Conservation (phyloP, 2,329 filamentous ascomycete genomes). For the Fusarium pseudoanthophilum region DNA sequence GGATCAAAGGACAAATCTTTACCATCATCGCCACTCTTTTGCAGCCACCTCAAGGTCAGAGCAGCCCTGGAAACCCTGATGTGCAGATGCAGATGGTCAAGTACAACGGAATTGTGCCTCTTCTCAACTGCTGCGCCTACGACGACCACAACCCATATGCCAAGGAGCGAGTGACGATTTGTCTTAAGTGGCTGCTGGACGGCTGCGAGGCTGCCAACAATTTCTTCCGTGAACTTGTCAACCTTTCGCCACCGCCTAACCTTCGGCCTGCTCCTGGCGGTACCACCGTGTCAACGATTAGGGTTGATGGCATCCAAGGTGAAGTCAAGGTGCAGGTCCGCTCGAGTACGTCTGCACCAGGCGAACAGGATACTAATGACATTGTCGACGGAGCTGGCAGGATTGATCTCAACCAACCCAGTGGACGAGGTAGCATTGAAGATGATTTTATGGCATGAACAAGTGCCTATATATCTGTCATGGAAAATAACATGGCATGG, state of each 20-base stretch:
- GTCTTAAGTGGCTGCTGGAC: constrained; percentile 84
- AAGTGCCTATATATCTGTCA: neutral
- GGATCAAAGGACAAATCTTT: constrained; percentile 92
- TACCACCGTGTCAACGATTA: constrained; percentile 56
- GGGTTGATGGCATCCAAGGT: constrained; percentile 66
- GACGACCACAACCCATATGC: constrained; percentile 96
- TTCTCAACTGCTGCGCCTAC: constrained; percentile 89
- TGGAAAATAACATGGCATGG: neutral
- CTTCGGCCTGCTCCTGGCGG: constrained; percentile 50
- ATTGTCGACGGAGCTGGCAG: constrained; percentile 57
- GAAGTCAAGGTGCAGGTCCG: constrained; percentile 67
- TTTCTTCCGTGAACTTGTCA: constrained; percentile 73
- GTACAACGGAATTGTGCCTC: constrained; percentile 85
- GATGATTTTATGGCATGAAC: constrained; percentile 58
- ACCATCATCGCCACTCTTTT: constrained; percentile 89
- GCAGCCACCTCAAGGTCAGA: constrained; percentile 77
- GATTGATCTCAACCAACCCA: constrained; percentile 52
- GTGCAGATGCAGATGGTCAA: constrained; percentile 90
- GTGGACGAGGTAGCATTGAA: constrained; percentile 50
- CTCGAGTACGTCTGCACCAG: constrained; percentile 45
- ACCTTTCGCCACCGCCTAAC: constrained; percentile 54
- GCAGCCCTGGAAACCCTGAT: constrained; percentile 71
- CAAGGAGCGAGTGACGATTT: constrained; percentile 89
- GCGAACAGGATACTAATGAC: constrained; percentile 47
- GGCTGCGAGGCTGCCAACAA: constrained; percentile 78